Conservation (phyloP, 1,139 yeast species). For the Nematodospora anomalae region DNA sequence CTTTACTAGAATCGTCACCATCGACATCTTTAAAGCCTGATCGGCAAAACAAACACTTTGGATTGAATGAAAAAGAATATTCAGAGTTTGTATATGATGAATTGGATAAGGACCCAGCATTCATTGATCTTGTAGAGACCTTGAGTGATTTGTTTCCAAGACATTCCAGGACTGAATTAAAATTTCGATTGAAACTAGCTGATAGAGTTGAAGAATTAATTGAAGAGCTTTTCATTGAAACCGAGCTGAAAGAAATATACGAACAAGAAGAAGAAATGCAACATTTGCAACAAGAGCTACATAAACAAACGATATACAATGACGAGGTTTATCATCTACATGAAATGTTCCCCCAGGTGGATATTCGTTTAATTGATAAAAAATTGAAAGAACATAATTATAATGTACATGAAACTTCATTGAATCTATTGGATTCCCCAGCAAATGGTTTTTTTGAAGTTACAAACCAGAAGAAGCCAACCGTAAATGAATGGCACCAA, state of each 20-base stretch:
- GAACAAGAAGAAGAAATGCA: constrained; percentile 4
- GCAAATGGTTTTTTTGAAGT: background rate
- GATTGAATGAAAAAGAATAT: constrained; percentile 8
- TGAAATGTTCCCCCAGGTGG: constrained; percentile 26
- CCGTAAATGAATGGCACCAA: constrained; percentile 12
- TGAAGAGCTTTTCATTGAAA: constrained; percentile 22
- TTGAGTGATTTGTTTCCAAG: constrained; percentile 32
- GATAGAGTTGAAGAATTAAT: constrained; percentile 23
- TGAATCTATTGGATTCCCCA: constrained; percentile 9
- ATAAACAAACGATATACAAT: constrained; percentile 5
- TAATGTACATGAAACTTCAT: constrained; percentile 18
- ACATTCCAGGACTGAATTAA: constrained; percentile 26
- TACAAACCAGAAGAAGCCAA: background rate
- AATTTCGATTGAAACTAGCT: constrained; percentile 21
- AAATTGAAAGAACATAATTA: constrained; percentile 19
- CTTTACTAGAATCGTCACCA: background rate
- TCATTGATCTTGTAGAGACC: constrained; percentile 20
- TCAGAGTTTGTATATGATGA: constrained; percentile 12
- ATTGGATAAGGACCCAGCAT: constrained; percentile 13
- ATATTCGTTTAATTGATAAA: constrained; percentile 16
- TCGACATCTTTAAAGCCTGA: constrained; percentile 1
- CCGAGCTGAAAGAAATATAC: constrained; percentile 15
- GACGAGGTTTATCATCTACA: constrained; percentile 11
- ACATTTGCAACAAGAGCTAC: background rate
- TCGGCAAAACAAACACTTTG: background rate